Evolutionary conservation across 371 early-diverging fungal genomes (phyloP), one percentile per base, ranked within the genome.

Genomic region (Syncephalastrum racemosum): DNA sequence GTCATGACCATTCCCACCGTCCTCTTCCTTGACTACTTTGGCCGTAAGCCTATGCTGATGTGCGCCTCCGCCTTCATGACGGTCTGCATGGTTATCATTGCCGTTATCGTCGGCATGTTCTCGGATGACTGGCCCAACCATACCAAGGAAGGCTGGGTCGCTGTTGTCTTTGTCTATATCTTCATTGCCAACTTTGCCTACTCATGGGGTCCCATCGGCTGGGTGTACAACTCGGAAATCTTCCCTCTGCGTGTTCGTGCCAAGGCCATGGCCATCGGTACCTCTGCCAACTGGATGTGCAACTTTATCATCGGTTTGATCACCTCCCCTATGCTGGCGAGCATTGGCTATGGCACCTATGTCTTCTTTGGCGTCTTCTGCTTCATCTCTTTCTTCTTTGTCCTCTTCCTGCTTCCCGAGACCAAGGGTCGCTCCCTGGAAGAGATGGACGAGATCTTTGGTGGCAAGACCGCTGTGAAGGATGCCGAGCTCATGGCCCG

Each of bases 281-380:
- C 94, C 20, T 83, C 91, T 8, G 79, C 91, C 67, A 94, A 94
- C 82, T 95, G 93, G 93, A 92, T 90, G 78, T 85, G 81, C 61
- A 67, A 58, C 68, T 43, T 82, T 82, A 54, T 78, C 20, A 62
- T 66, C 23, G 66, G 66, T 23, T 42, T 62, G 41, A 54, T 66
- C 20, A 53, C 52, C 4, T 62, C 66, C 4, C 49, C 57, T 2
- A 58, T 66, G 66, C 47, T 66, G 16, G 57, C 36, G 19, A 55
- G 20, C n/a, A 51, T 79, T 49, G 56, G 63, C 31, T 63, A 54
- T 50, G 62, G 66, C 47, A 63, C 68, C 4, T 82, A 79, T 60
- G 56, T 76, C 22, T 62, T 80, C 53, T 82, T 70, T 53, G 70
- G 71, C 40, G 36, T 64, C 14, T 68, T 81, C 52, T 62, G 62